phyloP scores from a whole-genome alignment of 345 rosid genomes.

The Linum tenue region DNA sequence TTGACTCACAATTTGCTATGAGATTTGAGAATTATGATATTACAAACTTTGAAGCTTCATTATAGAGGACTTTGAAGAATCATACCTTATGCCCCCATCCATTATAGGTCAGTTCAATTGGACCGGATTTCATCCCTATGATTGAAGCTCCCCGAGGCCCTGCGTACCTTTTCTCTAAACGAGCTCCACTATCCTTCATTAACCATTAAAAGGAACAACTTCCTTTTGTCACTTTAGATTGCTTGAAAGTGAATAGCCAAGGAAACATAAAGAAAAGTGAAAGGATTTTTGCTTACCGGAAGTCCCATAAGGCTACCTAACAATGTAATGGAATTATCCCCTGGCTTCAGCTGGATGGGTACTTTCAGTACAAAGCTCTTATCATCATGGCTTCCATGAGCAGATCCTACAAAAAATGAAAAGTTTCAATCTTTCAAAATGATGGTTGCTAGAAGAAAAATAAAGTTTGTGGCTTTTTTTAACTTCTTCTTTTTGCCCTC shows the following conservation, averaged over 20 bases:
- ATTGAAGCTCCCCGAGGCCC: slow-evolving; percentile 58
- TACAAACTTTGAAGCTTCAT: background rate
- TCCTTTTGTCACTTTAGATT: background rate
- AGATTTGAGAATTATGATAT: background rate
- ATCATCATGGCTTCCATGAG: slow-evolving; percentile 36
- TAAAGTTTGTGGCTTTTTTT: background rate
- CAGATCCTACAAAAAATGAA: background rate
- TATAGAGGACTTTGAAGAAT: background rate
- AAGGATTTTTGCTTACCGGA: slow-evolving; percentile 36
- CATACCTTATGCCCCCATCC: slow-evolving; percentile 76
- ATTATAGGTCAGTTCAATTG: slow-evolving; percentile 43
- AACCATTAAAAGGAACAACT: background rate
- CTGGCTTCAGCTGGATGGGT: slow-evolving; percentile 34
- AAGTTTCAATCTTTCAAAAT: background rate
- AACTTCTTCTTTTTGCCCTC: background rate
- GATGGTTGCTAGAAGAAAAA: background rate
- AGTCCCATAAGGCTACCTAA: slow-evolving; percentile 53
- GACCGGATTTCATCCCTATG: slow-evolving; percentile 68
- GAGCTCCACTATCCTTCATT: slow-evolving; percentile 76
- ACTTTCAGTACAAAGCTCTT: slow-evolving; percentile 71
- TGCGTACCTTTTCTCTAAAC: slow-evolving; percentile 65
- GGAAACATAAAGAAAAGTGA: background rate
- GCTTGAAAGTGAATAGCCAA: background rate
- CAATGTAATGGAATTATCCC: slow-evolving; percentile 43
- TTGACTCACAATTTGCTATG: slow-evolving; percentile 6